Evolutionary conservation across 2,329 filamentous ascomycete genomes (phyloP), one percentile per base, ranked within the genome.

Genomic region (Pyrenochaeta sp.): DNA sequence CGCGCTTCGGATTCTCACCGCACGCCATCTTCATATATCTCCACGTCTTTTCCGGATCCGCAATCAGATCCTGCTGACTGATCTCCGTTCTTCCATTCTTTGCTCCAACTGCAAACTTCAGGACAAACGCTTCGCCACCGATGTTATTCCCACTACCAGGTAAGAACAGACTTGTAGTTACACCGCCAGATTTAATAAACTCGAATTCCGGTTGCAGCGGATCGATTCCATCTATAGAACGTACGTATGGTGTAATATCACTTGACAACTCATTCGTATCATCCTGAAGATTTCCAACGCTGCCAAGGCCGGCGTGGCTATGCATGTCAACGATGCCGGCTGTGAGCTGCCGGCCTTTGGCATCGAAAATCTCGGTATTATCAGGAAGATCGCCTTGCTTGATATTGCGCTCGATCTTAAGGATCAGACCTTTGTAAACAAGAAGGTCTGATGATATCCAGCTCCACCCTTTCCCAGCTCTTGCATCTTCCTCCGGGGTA

Each of bases 11-110:
- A 63, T 90, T 90, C 74, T 90, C 88, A 31, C 88, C 88, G 59
- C 87, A 90, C 0, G 88, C 88, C 87, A 90, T 90, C 77, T 91
- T 90, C 81, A 91, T 88, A 71, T 89, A 90, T 17, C 88, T 81
- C 84, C 87, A 88, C 54, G 78, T 84, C 18, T 80, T 79, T 36
- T 88, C 86, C 0, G 87, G 87, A 45, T 89, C 86, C 1, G 88
- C 87, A 9, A 90, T 78, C 77, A 90, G 81, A 60, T 89, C 84
- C 20, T 79, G 75, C 2, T 84, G 85, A 47, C 86, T 88, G 37
- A 87, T 82, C 69, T 90, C 87, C 14, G 80, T 76, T 18, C 87
- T 82, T 3, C 87, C 85, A 58, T 88, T 83, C 0, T 77, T 63
- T 49, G 79, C 80, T 17, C 87, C 87, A 10, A 89, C 83, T 9